Conservation (phyloP, 176 grass and related monocot species). For the Ensete ventricosum region DNA sequence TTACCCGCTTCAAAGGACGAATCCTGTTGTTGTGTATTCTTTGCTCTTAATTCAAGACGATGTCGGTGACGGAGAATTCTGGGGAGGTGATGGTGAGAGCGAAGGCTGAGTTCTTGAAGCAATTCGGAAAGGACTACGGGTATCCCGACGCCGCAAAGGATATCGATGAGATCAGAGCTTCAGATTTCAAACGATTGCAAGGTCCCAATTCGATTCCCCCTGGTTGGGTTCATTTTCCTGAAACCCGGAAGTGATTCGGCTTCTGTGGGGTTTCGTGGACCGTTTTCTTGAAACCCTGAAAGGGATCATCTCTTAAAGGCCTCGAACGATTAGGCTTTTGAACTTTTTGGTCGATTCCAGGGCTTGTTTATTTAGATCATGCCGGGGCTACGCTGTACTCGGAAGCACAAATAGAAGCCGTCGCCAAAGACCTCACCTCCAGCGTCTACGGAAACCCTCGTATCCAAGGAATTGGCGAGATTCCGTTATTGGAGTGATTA, state of each 20-base stretch:
- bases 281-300: no score
- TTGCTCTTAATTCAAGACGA: no score
- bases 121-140: conserved; percentile 54
- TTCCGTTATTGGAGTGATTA: background rate
- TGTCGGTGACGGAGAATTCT: no score
- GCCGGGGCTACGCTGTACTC: conserved; percentile 74
- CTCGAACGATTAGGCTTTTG: background rate
- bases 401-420: conserved; percentile 62
- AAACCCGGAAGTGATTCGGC: background rate
- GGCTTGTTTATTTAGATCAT: conserved; percentile 73
- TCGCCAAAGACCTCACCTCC: conserved; percentile 46
- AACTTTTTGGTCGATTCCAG: conserved; percentile 21
- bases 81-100: background rate
- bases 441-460: conserved; percentile 91
- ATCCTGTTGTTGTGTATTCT: no score
- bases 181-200: conserved; percentile 78
- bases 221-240: no score
- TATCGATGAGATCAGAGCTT: conserved; percentile 62
- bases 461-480: conserved; percentile 35
- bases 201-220: conserved; percentile 20
- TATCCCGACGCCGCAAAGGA: conserved; percentile 58
- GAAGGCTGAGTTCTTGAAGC: conserved; percentile 51
- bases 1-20: no score
- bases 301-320: background rate
- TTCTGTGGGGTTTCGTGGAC: background rate